Evolutionary conservation across 2,329 filamentous ascomycete species (phyloP), one percentile per base, ranked within the genome.

Genomic region (Colletotrichum tofieldiae): DNA sequence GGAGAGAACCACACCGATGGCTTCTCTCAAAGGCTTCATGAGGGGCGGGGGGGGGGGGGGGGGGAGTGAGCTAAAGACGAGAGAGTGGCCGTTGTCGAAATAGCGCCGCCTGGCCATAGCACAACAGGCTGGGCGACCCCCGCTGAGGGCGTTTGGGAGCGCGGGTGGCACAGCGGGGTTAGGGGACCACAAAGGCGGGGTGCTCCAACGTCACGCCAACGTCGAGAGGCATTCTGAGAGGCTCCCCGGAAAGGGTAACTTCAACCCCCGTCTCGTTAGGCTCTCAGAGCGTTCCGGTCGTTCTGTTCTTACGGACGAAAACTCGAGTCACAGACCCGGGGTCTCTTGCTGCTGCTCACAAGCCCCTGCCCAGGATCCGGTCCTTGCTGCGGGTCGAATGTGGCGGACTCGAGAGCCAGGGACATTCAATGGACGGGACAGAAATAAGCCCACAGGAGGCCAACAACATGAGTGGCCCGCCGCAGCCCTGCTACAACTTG

Each of bases 151-250:
- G 56, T 35, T 56, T 69, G 43, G 43, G 43, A 56, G 60, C 16
- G 45, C 26, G 52, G 54, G 45, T 66, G 16, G n/a, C 39, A 45
- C 64, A 35, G 64, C 68, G 58, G 68, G 68, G 64, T 67, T 52
- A 29, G 20, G 56, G 26, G 39, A 35, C 16, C 47, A 51, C 64
- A 12, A 68, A 62, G 64, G 64, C 68, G 68, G 64, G 64, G 56
- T 62, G 56, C 51, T 45, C 41, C 37, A 64, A 51, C 64, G 45
- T 20, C 35, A 45, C 56, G 39, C n/a, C 23, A 20, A 49, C 43
- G 43, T 23, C 35, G 2, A 45, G 32, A 35, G 47, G 16, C 9
- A 43, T 54, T 16, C 61, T 47, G 23, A 8, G 51, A 58, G 41
- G 29, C 39, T 56, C 4, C 26, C 23, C 51, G 20, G 29, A 11